Base-by-base conservation (phyloP, 1,139 yeast species). In the Nakaseomyces sp. region DNA sequence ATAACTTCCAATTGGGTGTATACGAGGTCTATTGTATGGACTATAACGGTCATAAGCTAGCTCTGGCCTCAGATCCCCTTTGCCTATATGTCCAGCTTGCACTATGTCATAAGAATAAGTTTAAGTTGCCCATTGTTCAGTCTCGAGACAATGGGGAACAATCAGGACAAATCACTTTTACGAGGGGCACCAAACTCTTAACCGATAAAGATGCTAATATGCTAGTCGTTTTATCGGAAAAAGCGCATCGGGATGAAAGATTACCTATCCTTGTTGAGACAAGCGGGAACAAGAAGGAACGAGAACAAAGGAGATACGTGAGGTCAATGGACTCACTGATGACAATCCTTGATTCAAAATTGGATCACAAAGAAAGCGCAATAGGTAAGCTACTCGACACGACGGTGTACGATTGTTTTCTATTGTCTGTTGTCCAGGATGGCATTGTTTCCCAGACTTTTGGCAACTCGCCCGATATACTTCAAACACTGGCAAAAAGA, bases 31-130 rank as follows among this genome's bases (percentile, higher is more conserved):
- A 33, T 19, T 24, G 28, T 19, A 7, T n/a, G 17, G 17, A 22
- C 5, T 44, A 45, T 20, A 29, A 39, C 4, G 35, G 33, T n/a
- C 38, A 44, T 4, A 43, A 45, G 20, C 31, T 38, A 17, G 25
- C 42, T 16, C 18, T 51, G 31, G 49, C 53, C 9, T 37, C 48
- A 15, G 55, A 51, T 41, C 56, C 56, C 5, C 43, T 44, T 41
- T 50, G 52, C 22, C 42, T 51, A 31, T 52, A 43, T 42, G 43
- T 49, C 20, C 53, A 53, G 43, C 44, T 53, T 9, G 37, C 50
- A 6, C 36, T 51, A 19, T 49, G 54, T 43, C 43, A 45, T 25
- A 50, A 47, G 45, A 51, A 50, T 30, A 15, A 33, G 9, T 35
- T 52, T 15, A 32, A 29, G 19, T 32, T 52, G 29, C 45, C 45